Conservation (phyloP, 495 filamentous ascomycete genomes). For the Bathelium albidoporum region DNA sequence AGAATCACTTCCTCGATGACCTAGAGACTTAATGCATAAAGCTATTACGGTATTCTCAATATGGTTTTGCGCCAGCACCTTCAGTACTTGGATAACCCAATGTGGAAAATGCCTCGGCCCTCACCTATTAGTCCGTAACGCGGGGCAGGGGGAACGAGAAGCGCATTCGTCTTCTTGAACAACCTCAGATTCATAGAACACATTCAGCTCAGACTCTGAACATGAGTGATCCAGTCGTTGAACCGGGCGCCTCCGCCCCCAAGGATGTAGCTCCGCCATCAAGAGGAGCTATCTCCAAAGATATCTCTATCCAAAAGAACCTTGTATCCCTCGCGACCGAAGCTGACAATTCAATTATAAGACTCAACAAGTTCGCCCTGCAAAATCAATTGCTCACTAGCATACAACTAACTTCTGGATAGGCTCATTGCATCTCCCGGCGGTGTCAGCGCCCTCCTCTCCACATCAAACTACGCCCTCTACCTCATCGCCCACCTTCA, state of each 20-base stretch:
- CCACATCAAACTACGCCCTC: conserved; percentile 31
- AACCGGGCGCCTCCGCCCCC: conserved; percentile 15
- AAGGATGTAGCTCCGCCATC: conserved; percentile 16
- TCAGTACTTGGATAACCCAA: no score
- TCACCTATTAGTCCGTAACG: background rate
- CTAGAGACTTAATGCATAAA: no score
- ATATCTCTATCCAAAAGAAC: conserved; percentile 1
- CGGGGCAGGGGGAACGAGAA: background rate
- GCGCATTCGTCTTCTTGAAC: background rate
- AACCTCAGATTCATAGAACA: background rate
- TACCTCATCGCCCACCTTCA: conserved; percentile 30
- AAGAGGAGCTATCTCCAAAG: conserved; percentile 8
- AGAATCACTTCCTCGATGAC: no score
- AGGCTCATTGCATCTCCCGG: conserved; percentile 28
- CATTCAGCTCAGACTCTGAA: background rate
- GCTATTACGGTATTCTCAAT: no score
- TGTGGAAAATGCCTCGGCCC: background rate
- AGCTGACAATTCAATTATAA: conserved; percentile 23
- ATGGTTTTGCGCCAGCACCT: no score
- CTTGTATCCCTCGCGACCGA: conserved; percentile 14
- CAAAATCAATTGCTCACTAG: background rate
- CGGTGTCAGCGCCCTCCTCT: conserved; percentile 29
- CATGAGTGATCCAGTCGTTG: conserved; percentile 17
- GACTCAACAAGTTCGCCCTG: conserved; percentile 28
- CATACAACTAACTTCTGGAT: background rate